Percentiles rank a stretch among this genome's conserved stretches.
Conservation (phyloP, 371 early-diverging fungal species). For the Nosema bombycis region DNA sequence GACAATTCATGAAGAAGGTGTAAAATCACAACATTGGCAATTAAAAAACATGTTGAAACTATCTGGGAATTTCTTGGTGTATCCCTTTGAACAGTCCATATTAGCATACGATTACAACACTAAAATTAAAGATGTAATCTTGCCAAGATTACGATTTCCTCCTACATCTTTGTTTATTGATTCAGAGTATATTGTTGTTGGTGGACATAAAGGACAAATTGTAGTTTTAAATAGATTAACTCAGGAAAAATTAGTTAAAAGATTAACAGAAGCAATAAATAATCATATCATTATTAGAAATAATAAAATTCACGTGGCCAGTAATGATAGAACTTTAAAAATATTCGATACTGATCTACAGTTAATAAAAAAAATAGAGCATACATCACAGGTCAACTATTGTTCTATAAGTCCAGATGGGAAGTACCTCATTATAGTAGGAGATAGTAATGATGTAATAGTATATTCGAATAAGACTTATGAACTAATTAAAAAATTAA, state of each 20-base stretch:
- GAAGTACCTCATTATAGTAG: conserved; percentile 73
- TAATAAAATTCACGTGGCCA: conserved; percentile 72
- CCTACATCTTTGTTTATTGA: conserved; percentile 72
- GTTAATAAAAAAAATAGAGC: conserved; percentile 68
- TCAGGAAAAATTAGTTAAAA: conserved; percentile 68
- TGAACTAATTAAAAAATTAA: conserved; percentile 69
- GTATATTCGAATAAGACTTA: conserved; percentile 70
- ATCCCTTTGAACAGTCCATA: conserved; percentile 67
- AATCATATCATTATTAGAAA: conserved; percentile 70
- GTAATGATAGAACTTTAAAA: conserved; percentile 83
- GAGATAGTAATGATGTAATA: conserved; percentile 75
- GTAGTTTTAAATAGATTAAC: conserved; percentile 71
- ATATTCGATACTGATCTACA: conserved; percentile 70
- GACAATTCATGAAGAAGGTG: conserved; percentile 50
- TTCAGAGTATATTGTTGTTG: conserved; percentile 74
- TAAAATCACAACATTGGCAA: conserved; percentile 70
- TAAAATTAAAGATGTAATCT: conserved; percentile 68
- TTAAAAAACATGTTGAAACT: conserved; percentile 71
- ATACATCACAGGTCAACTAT: conserved; percentile 56
- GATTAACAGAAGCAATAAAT: conserved; percentile 78
- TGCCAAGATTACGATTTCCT: conserved; percentile 71
- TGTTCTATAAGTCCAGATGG: conserved; percentile 76
- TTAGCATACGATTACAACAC: conserved; percentile 67
- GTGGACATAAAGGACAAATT: conserved; percentile 78
- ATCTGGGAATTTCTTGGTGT: conserved; percentile 48